These are phyloP conservation scores for Vigna nakashimae DNA, from an alignment of 306 rosid genomes.

Conservation along the genomic window DNA sequence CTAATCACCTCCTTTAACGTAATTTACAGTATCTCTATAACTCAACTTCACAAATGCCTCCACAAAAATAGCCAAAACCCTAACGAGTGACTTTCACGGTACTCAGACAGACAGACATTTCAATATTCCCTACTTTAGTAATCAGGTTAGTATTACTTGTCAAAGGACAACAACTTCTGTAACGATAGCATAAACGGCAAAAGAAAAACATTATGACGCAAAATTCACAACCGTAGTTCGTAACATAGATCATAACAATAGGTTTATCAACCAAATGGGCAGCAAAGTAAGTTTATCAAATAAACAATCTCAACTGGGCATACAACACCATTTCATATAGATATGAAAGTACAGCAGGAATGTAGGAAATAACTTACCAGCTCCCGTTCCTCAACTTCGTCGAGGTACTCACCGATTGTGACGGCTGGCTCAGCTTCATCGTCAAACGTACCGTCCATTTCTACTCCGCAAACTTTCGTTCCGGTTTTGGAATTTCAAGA, in stretches of 20 bases:
- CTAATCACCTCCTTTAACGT: not conserved
- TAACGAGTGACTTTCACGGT: not conserved
- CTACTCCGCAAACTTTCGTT: not conserved
- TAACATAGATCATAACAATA: not conserved
- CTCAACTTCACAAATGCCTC: constrained; percentile 4
- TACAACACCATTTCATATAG: not conserved
- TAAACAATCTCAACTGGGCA: not conserved
- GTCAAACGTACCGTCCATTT: constrained; percentile 70
- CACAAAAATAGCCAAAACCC: not conserved
- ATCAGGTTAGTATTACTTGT: constrained; percentile 17
- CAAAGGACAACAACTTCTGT: not conserved
- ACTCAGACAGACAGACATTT: not conserved
- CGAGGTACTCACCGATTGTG: constrained; percentile 80
- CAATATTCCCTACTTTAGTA: constrained; percentile 3
- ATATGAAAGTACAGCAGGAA: not conserved
- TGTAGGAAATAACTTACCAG: constrained; percentile 59
- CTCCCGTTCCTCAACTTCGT: constrained; percentile 88
- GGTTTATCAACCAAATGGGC: constrained; percentile 14
- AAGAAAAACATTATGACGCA: constrained; percentile 8
- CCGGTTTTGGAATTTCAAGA: constrained; percentile 30
- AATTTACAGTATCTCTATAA: not conserved
- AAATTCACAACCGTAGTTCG: not conserved
- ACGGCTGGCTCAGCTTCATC: constrained; percentile 77
- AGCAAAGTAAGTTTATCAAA: not conserved
- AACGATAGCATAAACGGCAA: not conserved